Percentiles rank a stretch among this genome's conserved stretches.
Conservation (phyloP, 441 rosid species). For the Manihot esculenta region DNA sequence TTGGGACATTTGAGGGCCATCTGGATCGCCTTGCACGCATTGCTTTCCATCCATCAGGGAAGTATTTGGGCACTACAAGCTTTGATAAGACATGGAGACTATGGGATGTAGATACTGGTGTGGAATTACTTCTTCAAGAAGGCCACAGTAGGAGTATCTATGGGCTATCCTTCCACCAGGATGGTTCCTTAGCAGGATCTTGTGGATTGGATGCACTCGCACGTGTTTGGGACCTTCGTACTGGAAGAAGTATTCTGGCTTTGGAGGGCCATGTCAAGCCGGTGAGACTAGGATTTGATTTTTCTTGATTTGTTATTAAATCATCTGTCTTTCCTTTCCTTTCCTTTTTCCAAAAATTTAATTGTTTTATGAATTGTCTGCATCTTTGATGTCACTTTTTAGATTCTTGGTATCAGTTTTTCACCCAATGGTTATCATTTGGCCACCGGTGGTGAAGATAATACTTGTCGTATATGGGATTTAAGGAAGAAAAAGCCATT, state of each 20-base stretch:
- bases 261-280: slow-evolving; percentile 96
- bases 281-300: slow-evolving; percentile 34
- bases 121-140: slow-evolving; percentile 90
- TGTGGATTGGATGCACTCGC: slow-evolving; percentile 86
- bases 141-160: slow-evolving; percentile 91
- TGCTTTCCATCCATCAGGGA: slow-evolving; percentile 93
- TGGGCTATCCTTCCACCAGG: slow-evolving; percentile 85
- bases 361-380: slow-evolving; percentile 9
- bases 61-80: slow-evolving; percentile 83
- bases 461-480: slow-evolving; percentile 94
- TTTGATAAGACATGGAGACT: slow-evolving; percentile 96
- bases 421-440: slow-evolving; percentile 95
- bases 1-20: slow-evolving; percentile 80
- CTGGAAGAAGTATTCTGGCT: slow-evolving; percentile 83
- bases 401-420: slow-evolving; percentile 81
- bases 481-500: slow-evolving; percentile 80
- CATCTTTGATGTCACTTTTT: slow-evolving; percentile 27
- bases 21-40: slow-evolving; percentile 90
- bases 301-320: neutral
- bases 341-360: neutral
- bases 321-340: neutral
- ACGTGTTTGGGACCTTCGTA: slow-evolving; percentile 96
- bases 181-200: slow-evolving; percentile 92
- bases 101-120: slow-evolving; percentile 81
- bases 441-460: slow-evolving; percentile 94